Evolutionary conservation across 257 asterid genomes (phyloP).

Genomic region (Nicotiana paniculata): DNA sequence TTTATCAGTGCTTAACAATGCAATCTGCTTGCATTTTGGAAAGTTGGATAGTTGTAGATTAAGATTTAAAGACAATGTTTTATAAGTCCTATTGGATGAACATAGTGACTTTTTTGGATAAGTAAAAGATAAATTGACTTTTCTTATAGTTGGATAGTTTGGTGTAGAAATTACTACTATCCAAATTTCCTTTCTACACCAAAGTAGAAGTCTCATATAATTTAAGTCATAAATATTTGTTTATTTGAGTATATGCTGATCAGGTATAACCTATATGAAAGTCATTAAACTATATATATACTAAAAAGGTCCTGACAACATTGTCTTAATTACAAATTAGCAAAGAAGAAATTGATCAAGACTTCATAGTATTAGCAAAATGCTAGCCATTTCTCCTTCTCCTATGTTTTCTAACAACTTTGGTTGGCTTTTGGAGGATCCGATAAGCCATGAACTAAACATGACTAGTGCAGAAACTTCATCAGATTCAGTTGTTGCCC

Average conservation of each 20-base stretch:
- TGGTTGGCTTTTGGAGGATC: constrained; percentile 2
- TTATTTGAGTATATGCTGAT: neutral
- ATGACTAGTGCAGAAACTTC: neutral
- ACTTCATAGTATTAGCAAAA: neutral
- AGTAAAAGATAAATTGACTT: too few relatives aligned
- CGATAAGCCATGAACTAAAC: neutral
- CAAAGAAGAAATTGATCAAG: neutral
- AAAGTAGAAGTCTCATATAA: too few relatives aligned
- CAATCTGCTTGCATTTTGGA: neutral
- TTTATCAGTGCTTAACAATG: neutral
- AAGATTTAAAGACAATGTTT: neutral
- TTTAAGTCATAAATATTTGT: neutral
- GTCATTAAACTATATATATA: neutral
- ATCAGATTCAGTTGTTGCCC: neutral
- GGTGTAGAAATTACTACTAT: too few relatives aligned
- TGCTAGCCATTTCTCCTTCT: neutral
- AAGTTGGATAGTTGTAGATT: neutral
- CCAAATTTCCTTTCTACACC: too few relatives aligned
- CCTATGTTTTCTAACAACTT: neutral
- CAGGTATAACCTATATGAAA: neutral
- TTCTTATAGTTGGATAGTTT: too few relatives aligned
- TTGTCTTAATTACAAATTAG: neutral
- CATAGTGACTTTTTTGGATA: too few relatives aligned
- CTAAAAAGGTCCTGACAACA: neutral
- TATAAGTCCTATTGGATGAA: too few relatives aligned